Evolutionary conservation across 129 eudicot genomes (phyloP), one percentile per base, ranked within the genome.

Genomic region (Dittrichia graveolens): DNA sequence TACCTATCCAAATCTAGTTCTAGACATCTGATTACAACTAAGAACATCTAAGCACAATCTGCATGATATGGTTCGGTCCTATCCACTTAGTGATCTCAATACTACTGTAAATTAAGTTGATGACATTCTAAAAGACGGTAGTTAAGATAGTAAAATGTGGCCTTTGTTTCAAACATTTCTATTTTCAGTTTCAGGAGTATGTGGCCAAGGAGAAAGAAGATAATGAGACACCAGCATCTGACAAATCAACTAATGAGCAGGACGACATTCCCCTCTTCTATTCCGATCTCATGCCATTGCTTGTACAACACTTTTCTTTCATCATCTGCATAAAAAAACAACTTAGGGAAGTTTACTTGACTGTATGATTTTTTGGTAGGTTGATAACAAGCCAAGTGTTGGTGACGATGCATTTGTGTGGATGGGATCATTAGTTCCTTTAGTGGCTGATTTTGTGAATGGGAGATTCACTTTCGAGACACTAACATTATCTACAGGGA

Each of bases 261-360:
- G 99, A 95, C 59, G 96, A 90, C 59, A 73, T 84, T 31, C 58
- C 97, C 52, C 72, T 95, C 9, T 95, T 95, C 81, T 95, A 90
- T 58, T 80, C 97, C 4, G 99, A 95, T 76, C 61, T 90, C 78
- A 90, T 95, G 97, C 97, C 99, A 8, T 88, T 95, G 38, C 97
- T 91, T 47, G 99, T 95, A 86, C 73, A 82, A 5, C 50, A 45
- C 42, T n/a, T 24, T 75, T 55, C 46, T 57, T 24, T 54, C 43
- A 68, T 61, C 31, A 45, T 7, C 8, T 18, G 61, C 31, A 2
- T 0, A 24, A 24, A 24, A 24, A 0, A 24, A 24, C 2, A 24
- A 24, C 31, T 24, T 24, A 24, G 2, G 31, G 31, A 24, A 24
- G 31, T 24, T 24, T 24, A 24, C 31, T 24, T 24, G 31, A 24